Evolutionary conservation across 257 asterid species (phyloP), one percentile per base, ranked within the genome.

Genomic region (Ilex asprella): DNA sequence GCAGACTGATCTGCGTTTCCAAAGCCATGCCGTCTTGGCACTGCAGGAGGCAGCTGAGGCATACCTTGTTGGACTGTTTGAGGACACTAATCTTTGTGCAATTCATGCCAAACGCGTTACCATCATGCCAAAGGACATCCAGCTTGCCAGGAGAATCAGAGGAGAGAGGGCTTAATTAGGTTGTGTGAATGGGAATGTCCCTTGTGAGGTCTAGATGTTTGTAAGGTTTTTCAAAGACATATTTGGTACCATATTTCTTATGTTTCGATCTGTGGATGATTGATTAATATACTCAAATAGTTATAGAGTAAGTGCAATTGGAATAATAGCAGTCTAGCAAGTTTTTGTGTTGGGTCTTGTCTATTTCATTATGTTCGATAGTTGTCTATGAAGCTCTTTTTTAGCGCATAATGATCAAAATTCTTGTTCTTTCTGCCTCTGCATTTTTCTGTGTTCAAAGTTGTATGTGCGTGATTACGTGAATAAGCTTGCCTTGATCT

Each of bases 41-140:
- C 53, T 70, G 63, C 75, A 70, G 35, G 75, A 70, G 44, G 75
- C 75, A 9, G 75, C 75, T 43, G 71, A 70, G 31, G 75, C 75
- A 0, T 65, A 70, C 67, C 75, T 70, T 14, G 75, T 70, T n/a
- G 75, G 75, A n/a, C 59, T 70, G 29, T 70, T 63, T 31, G 75
- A 70, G 56, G 75, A 70, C 31, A 65, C 75, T 2, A 65, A 70
- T 55, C 39, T 70, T 12, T 70, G 75, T 6, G 75, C 75, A 4
- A 70, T 70, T 64, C 75, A 70, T 32, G 75, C 75, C 35, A 70
- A 70, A 59, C 67, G 75, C 13, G 75, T 70, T 0, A 70, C 71
- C 3, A 70, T 70, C 30, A 70, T 70, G 75, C 75, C 70, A 3
- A 69, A 63, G 69, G 74, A 69, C n/a, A 57, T 69, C 3, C 74